Evolutionary conservation across 2,329 filamentous ascomycete species (phyloP), one percentile per base, ranked within the genome.

Genomic region (Fusarium chuoi): DNA sequence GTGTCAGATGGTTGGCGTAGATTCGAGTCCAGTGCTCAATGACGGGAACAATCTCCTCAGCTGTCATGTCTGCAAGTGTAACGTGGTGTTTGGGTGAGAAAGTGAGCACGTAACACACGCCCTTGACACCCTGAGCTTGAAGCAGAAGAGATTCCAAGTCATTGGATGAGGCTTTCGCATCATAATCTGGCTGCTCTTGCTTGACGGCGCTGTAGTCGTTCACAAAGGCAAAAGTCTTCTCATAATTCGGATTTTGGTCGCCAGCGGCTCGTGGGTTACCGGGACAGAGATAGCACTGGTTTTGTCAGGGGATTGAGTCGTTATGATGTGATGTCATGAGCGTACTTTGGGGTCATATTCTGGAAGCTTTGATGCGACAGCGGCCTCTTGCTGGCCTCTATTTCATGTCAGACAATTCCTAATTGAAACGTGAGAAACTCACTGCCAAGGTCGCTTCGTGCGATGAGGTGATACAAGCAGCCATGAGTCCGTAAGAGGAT

Each of bases 191-290:
- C 83, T 99, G 96, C 72, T 93, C 88, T 83, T 98, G 95, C 84
- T 98, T 98, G 57, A 99, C 96, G 5, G 96, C 96, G 79, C 94
- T 97, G 84, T 96, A 99, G 82, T 99, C 96, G 79, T 99, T 99
- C 76, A 98, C 93, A 79, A 99, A 99, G 44, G 96, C 92, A 81
- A 97, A 98, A 0, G 95, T 97, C 78, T 90, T 90, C 59, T 93
- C 88, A 81, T 98, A 99, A 61, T 93, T 87, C 3, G 96, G 96
- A 79, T 99, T 99, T 68, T 83, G 82, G 79, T 96, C 94, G 62
- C 96, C 96, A 77, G 94, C 91, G 7, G 96, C 96, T 64, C 96
- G 92, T 75, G 92, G 88, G 82, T 99, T 99, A 42, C 95, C 91
- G 3, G 96, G 96, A 80, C 96, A 99, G 15, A 99, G 88, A 82